phyloP scores from a whole-genome alignment of 176 grass and related monocot genomes.

The Bonia amplexicaulis region DNA sequence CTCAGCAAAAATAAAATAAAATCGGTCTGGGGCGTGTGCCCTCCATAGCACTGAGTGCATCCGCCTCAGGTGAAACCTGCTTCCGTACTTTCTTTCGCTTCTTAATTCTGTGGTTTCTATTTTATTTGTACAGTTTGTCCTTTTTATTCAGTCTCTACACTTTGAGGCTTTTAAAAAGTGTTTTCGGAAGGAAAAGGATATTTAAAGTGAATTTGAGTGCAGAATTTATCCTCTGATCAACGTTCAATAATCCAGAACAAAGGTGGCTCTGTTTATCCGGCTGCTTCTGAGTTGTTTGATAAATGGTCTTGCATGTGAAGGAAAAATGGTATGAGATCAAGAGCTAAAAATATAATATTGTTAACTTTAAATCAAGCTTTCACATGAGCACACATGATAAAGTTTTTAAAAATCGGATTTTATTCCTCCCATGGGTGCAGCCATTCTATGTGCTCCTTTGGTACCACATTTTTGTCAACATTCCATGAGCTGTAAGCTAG shows the following conservation, averaged over 20 bases:
- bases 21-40: too few relatives aligned
- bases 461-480: conserved; percentile 14
- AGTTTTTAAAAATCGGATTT: conserved; percentile 19
- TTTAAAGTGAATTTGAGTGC: conserved; percentile 40
- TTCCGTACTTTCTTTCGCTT: conserved; percentile 27
- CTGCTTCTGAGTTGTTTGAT: conserved; percentile 3
- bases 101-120: conserved; percentile 13
- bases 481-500: neutral
- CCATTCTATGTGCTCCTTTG: conserved; percentile 20
- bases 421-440: conserved; percentile 26
- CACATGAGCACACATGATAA: conserved; percentile 16
- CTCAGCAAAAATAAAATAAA: too few relatives aligned
- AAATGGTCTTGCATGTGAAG: conserved; percentile 34
- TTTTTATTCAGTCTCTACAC: conserved; percentile 26
- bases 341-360: conserved; percentile 2
- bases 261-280: conserved; percentile 6
- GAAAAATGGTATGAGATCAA: conserved; percentile 11
- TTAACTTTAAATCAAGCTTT: conserved; percentile 10
- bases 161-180: neutral
- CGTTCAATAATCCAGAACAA: conserved; percentile 27
- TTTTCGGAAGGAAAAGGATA: neutral
- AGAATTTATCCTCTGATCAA: conserved; percentile 29
- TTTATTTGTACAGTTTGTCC: conserved; percentile 9
- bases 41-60: too few relatives aligned
- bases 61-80: neutral